Base-by-base conservation (phyloP, 2,329 filamentous ascomycete genomes). In the Alternaria solani region DNA sequence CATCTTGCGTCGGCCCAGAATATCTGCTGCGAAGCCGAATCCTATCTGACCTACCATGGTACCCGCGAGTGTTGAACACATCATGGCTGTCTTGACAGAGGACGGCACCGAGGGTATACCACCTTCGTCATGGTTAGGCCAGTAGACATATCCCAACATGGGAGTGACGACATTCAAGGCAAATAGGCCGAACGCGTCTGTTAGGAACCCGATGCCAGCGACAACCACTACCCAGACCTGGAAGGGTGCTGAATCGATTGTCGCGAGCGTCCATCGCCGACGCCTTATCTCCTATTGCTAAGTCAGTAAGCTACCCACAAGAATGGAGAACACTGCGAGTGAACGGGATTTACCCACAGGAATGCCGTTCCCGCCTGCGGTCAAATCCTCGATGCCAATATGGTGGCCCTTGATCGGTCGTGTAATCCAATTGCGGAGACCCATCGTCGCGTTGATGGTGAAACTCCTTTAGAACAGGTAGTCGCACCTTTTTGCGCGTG, bases 171-270 rank as follows among this genome's bases (percentile, higher is more conserved):
- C 75, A 57, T 80, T 80, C 30, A 78, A 67, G 7, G 77, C 72
- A 55, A 80, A 80, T 1, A 80, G 65, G 32, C 75, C 78, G 63
- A 80, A 80, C 0, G 76, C 68, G 52, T 80, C 78, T 2, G 79
- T 80, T 36, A 81, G 64, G 62, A 80, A 80, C 7, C 78, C 78
- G 23, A 78, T 74, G 14, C 76, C 77, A 20, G 78, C 78, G n/a
- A 80, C 78, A 9, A 77, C 56, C 39, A 78, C 77, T 12, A 79
- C 76, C 74, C 74, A 77, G 5, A 67, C 53, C 23, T 77, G 74
- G 51, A 75, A 77, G 2, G 73, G 72, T 12, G 74, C 71, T 7
- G 67, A 63, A 61, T 77, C 74, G 43, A 77, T 77, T 7, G 73
- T 76, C 43, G 74, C 67, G 7, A 77, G 70, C 7, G 68, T 70